Base-by-base conservation (phyloP, 371 early-diverging fungal species). In the Polyrhizophydium stewartii region DNA sequence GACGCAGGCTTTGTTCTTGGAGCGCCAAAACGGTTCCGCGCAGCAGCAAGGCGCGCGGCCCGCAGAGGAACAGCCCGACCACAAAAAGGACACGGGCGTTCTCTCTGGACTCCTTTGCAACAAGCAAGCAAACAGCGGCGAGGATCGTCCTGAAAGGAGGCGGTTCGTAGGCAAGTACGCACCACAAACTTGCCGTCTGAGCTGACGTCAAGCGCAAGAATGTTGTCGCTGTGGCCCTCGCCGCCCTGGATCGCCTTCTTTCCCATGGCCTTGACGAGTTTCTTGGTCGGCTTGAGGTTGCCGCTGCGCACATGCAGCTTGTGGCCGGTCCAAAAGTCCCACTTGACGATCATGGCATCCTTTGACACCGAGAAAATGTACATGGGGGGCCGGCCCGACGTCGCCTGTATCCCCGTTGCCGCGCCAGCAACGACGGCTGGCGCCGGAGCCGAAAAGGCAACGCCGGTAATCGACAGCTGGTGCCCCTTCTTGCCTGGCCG, bases 301-400 rank as follows among this genome's bases (percentile, higher is more conserved):
- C 91, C 92, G 13, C 79, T 78, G 60, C 90, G 81, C 28, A 79
- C 73, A 55, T 86, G 82, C 30, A 89, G 62, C 65, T 82, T 63
- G 37, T 67, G 61, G 7, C 75, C 75, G 3, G 79, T 76, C 58
- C 59, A 66, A 41, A 71, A 70, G 63, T 79, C 84, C 88, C 92
- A 93, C 78, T 93, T 91, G 62, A 89, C 84, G 59, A 95, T 89
- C 24, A 85, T 80, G 31, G 89, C 91, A 71, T 94, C 96, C 75
- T 96, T 96, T 25, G 91, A 89, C 21, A 88, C 92, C 40, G 93
- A 88, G 73, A 89, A 96, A 41, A 92, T 78, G 56, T 78, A 85
- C 31, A 81, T 65, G 24, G 50, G 58, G 22, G 58, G 59, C 24
- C 28, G 25, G 1, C 30, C 32, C 12, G 51, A 31, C 12, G 53